These are phyloP conservation scores for Pugionium dolabratum DNA, from an alignment of 345 rosid genomes.

Conservation along the genomic window DNA sequence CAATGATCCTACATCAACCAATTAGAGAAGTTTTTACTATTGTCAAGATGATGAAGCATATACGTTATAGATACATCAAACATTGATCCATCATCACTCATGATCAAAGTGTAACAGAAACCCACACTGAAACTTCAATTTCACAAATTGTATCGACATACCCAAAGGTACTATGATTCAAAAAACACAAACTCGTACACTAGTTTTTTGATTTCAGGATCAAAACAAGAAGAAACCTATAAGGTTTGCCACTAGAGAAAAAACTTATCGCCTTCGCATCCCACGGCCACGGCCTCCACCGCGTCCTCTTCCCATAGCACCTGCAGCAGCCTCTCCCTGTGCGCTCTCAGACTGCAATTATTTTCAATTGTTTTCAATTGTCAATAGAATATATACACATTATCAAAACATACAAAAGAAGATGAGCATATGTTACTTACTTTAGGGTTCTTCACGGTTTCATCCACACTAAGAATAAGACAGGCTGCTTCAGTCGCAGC, in stretches of 20 bases:
- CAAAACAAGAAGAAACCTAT: slow-evolving; percentile 19
- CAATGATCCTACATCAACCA: background rate
- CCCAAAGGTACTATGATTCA: slow-evolving; percentile 9
- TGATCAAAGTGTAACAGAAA: slow-evolving; percentile 12
- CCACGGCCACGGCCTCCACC: slow-evolving; percentile 97
- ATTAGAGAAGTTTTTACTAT: background rate
- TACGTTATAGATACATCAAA: background rate
- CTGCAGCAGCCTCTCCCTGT: slow-evolving; percentile 92
- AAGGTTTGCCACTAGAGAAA: slow-evolving; percentile 19
- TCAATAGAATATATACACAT: slow-evolving; percentile 9
- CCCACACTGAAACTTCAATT: slow-evolving; percentile 23
- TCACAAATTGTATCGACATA: slow-evolving; percentile 37
- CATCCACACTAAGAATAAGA: slow-evolving; percentile 91
- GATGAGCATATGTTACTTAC: slow-evolving; percentile 43
- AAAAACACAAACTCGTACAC: slow-evolving; percentile 17
- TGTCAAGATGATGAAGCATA: background rate
- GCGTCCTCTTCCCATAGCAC: slow-evolving; percentile 93
- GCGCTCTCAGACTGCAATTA: slow-evolving; percentile 89
- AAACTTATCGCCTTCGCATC: slow-evolving; percentile 84
- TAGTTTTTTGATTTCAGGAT: slow-evolving; percentile 23
- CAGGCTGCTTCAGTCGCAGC: slow-evolving; percentile 99
- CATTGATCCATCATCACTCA: background rate
- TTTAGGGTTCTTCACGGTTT: slow-evolving; percentile 99
- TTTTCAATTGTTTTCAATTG: background rate
- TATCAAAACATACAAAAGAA: background rate